Conservation (phyloP, 768 basidiomycete species). For the Amanita subjunquillea region DNA sequence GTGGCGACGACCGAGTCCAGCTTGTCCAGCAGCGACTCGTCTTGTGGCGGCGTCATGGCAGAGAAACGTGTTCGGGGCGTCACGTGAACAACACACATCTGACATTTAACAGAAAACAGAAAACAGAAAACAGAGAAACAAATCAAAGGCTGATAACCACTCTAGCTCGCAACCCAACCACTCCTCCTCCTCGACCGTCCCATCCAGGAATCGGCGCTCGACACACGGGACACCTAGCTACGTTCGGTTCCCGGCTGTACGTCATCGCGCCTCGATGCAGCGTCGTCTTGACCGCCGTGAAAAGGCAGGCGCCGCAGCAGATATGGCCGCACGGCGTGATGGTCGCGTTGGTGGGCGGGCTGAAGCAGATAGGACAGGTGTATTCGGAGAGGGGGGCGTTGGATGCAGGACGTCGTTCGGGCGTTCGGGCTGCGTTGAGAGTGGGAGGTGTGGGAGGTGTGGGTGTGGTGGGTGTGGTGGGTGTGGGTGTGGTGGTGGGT, state of each 20-base stretch:
- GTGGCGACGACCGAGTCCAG: slow-evolving; percentile 56
- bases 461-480: background rate
- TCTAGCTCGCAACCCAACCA: slow-evolving; percentile 47
- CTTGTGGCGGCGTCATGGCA: background rate
- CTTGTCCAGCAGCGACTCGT: slow-evolving; percentile 42
- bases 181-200: slow-evolving; percentile 64
- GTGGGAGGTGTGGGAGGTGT: background rate
- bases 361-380: slow-evolving; percentile 75
- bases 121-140: no score
- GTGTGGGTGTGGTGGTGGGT: background rate
- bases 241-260: slow-evolving; percentile 16
- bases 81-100: no score
- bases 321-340: slow-evolving; percentile 77
- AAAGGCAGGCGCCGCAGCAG: slow-evolving; percentile 68
- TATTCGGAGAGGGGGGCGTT: slow-evolving; percentile 44
- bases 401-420: slow-evolving; percentile 10
- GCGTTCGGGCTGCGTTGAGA: slow-evolving; percentile 7
- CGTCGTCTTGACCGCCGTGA: slow-evolving; percentile 58
- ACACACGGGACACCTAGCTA: slow-evolving; percentile 61
- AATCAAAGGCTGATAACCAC: slow-evolving; percentile 28
- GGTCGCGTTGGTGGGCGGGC: slow-evolving; percentile 62
- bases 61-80: no score
- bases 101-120: no score
- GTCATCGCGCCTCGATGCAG: slow-evolving; percentile 33
- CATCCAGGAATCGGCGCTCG: slow-evolving; percentile 55